Evolutionary conservation across 2,329 filamentous ascomycete genomes (phyloP).

Genomic region (Penicillium verrucosum): DNA sequence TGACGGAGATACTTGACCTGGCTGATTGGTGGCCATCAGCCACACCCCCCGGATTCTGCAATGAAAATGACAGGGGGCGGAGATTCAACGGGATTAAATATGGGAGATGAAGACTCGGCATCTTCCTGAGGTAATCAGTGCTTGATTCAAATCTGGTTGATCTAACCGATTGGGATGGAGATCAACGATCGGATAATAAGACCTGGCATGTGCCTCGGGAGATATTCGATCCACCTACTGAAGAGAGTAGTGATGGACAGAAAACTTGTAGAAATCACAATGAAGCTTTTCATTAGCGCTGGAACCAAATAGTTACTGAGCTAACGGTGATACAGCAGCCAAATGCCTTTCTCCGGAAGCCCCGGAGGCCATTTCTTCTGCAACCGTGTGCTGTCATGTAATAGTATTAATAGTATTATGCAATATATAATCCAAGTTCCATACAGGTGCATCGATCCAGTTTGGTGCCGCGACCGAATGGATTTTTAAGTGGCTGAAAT

Average conservation of each 20-base stretch:
- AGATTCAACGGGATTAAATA: constrained; percentile 14
- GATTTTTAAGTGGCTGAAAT: background rate
- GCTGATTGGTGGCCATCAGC: constrained; percentile 12
- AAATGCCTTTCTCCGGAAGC: background rate
- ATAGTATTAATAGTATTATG: background rate
- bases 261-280: background rate
- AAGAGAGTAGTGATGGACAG: background rate
- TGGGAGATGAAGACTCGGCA: background rate
- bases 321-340: background rate
- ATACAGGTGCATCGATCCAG: background rate
- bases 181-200: background rate
- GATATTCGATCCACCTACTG: background rate
- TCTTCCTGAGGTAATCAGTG: background rate
- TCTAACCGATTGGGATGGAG: background rate
- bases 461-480: background rate
- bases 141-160: background rate
- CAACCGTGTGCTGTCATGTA: background rate
- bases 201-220: background rate
- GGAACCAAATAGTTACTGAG: background rate
- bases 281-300: background rate
- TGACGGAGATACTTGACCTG: background rate
- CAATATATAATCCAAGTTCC: no score
- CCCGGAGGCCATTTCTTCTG: background rate
- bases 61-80: constrained; percentile 19
- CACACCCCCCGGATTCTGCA: background rate